Evolutionary conservation across 495 filamentous ascomycete species (phyloP).

Genomic region (Xylaria grammica): DNA sequence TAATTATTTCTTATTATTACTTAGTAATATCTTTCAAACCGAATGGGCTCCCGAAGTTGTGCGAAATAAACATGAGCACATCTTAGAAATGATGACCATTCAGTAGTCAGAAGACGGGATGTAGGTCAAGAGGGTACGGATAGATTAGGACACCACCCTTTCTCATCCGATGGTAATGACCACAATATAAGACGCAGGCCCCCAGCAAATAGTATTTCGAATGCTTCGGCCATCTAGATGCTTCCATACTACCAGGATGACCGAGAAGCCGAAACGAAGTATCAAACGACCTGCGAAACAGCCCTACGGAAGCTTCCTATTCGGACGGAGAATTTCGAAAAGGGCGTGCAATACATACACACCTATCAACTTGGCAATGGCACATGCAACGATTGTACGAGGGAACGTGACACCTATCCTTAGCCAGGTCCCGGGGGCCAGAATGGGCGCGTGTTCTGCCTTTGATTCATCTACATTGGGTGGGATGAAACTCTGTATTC

Average conservation of each 20-base stretch:
- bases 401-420: conserved; percentile 14
- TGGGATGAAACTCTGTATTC: neutral
- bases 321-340: neutral
- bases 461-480: conserved; percentile 10
- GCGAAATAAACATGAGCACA: too few species aligned
- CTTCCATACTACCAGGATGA: too few species aligned
- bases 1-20: too few species aligned
- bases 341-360: neutral
- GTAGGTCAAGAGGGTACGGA: neutral
- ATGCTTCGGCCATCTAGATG: too few species aligned
- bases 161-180: neutral
- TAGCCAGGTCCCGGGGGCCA: neutral
- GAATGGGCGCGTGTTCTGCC: conserved; percentile 12
- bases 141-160: neutral
- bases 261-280: too few species aligned
- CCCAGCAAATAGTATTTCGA: neutral
- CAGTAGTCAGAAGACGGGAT: neutral
- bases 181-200: neutral
- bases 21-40: too few species aligned
- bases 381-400: neutral
- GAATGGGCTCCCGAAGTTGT: too few species aligned
- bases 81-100: neutral
- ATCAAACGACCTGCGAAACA: neutral
- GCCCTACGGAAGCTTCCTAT: neutral
- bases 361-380: conserved; percentile 3